Evolutionary conservation across 192 early-diverging fungal genomes (phyloP).

Genomic region (Rhizophlyctis rosea): DNA sequence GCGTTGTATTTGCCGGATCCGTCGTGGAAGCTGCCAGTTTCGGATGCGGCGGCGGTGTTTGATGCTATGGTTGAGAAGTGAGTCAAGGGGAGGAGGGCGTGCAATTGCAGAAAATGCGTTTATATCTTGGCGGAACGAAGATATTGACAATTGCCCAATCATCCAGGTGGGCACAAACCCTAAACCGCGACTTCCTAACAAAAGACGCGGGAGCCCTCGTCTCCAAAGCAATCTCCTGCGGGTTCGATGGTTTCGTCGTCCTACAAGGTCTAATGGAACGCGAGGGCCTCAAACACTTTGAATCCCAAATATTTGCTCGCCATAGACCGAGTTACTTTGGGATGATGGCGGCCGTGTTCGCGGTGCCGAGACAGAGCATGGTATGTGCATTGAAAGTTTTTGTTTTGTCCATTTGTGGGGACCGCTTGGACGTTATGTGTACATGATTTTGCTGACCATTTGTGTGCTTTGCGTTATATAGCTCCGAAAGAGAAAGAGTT

Average conservation of each 20-base stretch:
- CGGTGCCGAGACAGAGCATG: constrained; percentile 11
- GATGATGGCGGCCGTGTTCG: constrained; percentile 17
- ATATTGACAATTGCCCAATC: too few species aligned
- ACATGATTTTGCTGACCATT: too few species aligned
- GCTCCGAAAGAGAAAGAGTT: too few species aligned
- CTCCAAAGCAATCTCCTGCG: constrained; percentile 18
- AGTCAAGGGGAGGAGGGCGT: not conserved
- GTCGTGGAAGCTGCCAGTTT: constrained; percentile 20
- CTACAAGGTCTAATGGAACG: constrained; percentile 23
- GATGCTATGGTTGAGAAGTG: constrained; percentile 27
- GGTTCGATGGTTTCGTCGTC: constrained; percentile 23
- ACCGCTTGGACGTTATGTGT: too few species aligned
- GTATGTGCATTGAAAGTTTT: not conserved
- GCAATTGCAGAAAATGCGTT: too few species aligned
- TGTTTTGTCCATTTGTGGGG: too few species aligned
- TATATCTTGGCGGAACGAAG: too few species aligned
- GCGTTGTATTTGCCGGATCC: constrained; percentile 18
- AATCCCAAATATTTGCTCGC: constrained; percentile 19
- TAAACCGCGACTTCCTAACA: constrained; percentile 18
- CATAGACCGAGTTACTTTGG: constrained; percentile 25
- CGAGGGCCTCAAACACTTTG: constrained; percentile 17
- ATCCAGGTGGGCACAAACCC: constrained; percentile 23
- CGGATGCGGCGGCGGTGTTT: constrained; percentile 28
- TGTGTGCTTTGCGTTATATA: too few species aligned
- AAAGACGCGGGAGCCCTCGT: constrained; percentile 23